phyloP scores from a whole-genome alignment of 2,329 filamentous ascomycete genomes.

The Sordariomycetes sp. region DNA sequence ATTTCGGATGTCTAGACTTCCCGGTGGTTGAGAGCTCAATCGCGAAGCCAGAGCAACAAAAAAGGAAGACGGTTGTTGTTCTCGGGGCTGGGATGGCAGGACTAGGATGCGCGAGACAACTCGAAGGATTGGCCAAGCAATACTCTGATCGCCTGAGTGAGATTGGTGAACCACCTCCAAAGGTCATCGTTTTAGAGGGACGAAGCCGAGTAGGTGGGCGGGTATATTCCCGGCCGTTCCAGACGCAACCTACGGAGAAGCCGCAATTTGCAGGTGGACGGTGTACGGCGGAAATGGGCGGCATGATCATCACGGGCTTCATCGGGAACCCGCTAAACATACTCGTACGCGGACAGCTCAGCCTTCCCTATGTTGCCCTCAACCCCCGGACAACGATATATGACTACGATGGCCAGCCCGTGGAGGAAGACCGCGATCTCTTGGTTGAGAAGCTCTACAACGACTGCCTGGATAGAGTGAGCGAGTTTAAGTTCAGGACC shows the following conservation, averaged over 20 bases:
- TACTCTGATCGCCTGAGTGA: conserved; percentile 56
- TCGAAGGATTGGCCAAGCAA: conserved; percentile 76
- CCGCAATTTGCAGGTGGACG: conserved; percentile 30
- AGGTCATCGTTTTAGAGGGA: conserved; percentile 74
- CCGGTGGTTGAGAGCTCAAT: conserved; percentile 29
- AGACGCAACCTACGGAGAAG: conserved; percentile 38
- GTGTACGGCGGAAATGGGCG: conserved; percentile 89
- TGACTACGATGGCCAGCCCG: conserved; percentile 65
- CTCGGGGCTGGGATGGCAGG: conserved; percentile 93
- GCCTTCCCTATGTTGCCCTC: conserved; percentile 72
- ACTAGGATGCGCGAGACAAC: conserved; percentile 78
- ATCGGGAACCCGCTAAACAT: conserved; percentile 92
- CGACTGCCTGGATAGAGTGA: conserved; percentile 83
- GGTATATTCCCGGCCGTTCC: conserved; percentile 69
- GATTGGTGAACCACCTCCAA: conserved; percentile 54
- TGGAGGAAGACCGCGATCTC: conserved; percentile 66
- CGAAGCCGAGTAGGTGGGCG: conserved; percentile 78
- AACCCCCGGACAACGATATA: conserved; percentile 77
- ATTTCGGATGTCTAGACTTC: conserved; percentile 83
- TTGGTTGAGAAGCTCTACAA: conserved; percentile 89
- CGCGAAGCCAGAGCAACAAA: conserved; percentile 22
- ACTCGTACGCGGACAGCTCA: conserved; percentile 80
- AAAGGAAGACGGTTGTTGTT: conserved; percentile 65
- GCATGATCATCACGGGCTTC: conserved; percentile 96
- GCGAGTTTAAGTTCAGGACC: conserved; percentile 74